Evolutionary conservation across 805 yeast species (phyloP), one percentile per base, ranked within the genome.

Genomic region (Henningerozyma blattae): DNA sequence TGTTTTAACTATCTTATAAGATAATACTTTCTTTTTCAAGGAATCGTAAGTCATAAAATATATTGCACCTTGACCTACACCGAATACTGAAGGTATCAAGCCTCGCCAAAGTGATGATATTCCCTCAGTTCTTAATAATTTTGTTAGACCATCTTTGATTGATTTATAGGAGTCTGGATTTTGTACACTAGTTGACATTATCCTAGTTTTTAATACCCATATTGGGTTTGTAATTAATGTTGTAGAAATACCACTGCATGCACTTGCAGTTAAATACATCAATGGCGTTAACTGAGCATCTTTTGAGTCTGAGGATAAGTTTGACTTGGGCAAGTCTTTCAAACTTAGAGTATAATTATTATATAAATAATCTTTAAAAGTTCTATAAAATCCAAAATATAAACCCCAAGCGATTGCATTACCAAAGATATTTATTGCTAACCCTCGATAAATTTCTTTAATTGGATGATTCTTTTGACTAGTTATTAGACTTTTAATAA

Each of bases 181-280:
- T 10, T 27, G 26, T 17, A 38, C 33, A 30, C 51, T 49, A 12
- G 54, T 70, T 15, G 86, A 75, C 47, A 87, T 65, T 43, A 89
- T 78, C 40, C 97, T 66, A 0, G 98, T 91, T 56, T 91, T 91
- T 15, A 91, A 54, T 1, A 91, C 95, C 98, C 98, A 89, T 9
- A 89, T 70, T 1, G 98, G 98, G 50, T 86, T 91, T 1, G 98
- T 87, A 13, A 82, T 28, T 0, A 84, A 35, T 1, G 93, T 70
- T 0, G 95, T 84, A 4, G 75, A 47, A 27, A 75, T 48, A 0
- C 98, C 98, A 0, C 96, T 86, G 2, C 66, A 42, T 31, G 75
- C 67, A 2, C 86, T 81, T 31, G 78, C 59, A 3, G 59, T 34
- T 19, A 78, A 46, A 53, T 74, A 73, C 39, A 67, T 64, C 35